Base-by-base conservation (phyloP, 2,329 filamentous ascomycete species). In the Monosporascus sp. region DNA sequence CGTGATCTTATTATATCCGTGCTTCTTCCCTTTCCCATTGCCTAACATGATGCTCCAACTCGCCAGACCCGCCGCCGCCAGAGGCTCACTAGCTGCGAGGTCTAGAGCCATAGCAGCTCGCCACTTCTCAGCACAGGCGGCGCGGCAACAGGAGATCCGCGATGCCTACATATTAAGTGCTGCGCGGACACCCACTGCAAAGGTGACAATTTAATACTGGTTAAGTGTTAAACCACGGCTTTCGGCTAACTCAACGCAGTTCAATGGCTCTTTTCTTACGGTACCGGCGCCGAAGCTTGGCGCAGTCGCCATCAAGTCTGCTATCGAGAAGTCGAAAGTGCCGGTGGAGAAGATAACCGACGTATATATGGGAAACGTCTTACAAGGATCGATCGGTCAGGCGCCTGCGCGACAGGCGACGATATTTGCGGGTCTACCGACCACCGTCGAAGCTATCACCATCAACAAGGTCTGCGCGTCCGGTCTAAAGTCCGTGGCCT, bases 391-490 rank as follows among this genome's bases (percentile, higher is more conserved):
- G 18, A 81, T 94, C 6, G 94, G 94, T 46, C 94, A 99, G 74
- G 84, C 94, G 0, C 94, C 94, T 2, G 93, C 94, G 22, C 85
- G 94, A 48, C 94, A 99, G 74, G 94, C 94, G 11, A 77, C 84
- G 59, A 88, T 97, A 55, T 93, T 95, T 66, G 90, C 94, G 4
- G 92, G 92, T 2, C 82, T 97, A 4, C 81, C 90, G 9, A 76
- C 84, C n/a, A 83, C 80, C 6, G 81, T 95, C 52, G 94, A 99
- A 74, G 88, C 92, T 37, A 86, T 88, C 49, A 97, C 94, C 17
- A 86, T 99, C 72, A 99, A 99, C 80, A 99, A 99, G 74, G 94
- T 99, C 55, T 99, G 94, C 76, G 88, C 94, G 4, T 97, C 92
- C 0, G 94, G 94, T 5, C 78, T 99, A 60, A 99, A 99, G 72